A percentile compares a stretch with the other conserved stretches of the same genome.
Conservation (phyloP, 257 asterid genomes). For the Ajuga chamaepitys region DNA sequence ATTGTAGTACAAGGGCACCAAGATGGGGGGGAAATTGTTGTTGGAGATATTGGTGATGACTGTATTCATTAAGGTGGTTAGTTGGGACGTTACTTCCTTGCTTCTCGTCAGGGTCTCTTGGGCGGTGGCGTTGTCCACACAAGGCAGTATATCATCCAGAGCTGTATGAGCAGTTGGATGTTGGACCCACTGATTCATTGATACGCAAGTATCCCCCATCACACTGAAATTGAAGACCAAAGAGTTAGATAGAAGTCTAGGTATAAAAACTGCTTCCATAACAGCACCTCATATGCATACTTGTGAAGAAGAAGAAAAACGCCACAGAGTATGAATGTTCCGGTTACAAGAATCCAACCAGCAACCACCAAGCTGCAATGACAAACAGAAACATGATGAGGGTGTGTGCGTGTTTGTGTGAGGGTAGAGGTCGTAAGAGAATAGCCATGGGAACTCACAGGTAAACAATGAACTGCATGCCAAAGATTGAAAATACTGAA, state of each 20-base stretch:
- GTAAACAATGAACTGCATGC: slow-evolving; percentile 74
- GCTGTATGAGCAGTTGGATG: slow-evolving; percentile 80
- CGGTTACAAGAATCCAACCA: slow-evolving; percentile 90
- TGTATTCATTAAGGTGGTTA: slow-evolving; percentile 47
- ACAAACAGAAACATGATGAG: background rate
- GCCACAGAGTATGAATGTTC: slow-evolving; percentile 79
- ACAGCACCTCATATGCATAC: slow-evolving; percentile 25
- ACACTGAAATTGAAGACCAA: slow-evolving; percentile 30
- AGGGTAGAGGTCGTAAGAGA: background rate
- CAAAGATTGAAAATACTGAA: slow-evolving; percentile 82
- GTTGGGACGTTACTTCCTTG: slow-evolving; percentile 79
- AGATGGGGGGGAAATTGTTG: slow-evolving; percentile 55
- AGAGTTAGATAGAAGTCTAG: slow-evolving; percentile 6
- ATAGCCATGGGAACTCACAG: slow-evolving; percentile 45
- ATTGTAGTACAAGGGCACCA: slow-evolving; percentile 59
- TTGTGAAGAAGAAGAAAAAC: slow-evolving; percentile 83
- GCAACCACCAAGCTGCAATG: slow-evolving; percentile 69
- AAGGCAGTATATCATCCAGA: slow-evolving; percentile 77
- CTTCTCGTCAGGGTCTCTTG: slow-evolving; percentile 66
- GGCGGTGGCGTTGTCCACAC: slow-evolving; percentile 90
- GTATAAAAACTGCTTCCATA: no score
- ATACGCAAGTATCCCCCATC: slow-evolving; percentile 74
- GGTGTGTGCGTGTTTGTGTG: background rate
- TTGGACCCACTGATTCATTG: slow-evolving; percentile 86
- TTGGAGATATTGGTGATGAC: slow-evolving; percentile 70